Conservation (phyloP, 2,329 filamentous ascomycete genomes). For the Nigrograna mackinnonii region DNA sequence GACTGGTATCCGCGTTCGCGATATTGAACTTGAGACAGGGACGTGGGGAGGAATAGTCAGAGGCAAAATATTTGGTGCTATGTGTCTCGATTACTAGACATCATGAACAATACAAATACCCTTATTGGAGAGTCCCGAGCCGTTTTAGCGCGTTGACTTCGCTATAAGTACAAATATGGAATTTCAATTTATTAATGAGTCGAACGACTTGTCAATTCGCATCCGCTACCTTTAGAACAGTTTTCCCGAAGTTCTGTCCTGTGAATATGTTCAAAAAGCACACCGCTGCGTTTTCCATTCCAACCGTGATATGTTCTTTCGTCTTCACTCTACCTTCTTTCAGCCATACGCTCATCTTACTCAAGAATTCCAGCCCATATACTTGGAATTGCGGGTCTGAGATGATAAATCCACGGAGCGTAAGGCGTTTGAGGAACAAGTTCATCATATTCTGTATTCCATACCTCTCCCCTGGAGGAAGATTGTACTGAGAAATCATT, state of each 20-base stretch:
- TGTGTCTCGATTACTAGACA: too few species aligned
- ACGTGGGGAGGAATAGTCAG: too few species aligned
- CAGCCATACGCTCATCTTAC: conserved; percentile 73
- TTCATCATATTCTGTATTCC: conserved; percentile 65
- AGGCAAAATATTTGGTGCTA: too few species aligned
- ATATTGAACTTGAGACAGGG: too few species aligned
- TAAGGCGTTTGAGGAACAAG: conserved; percentile 67
- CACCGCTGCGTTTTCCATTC: conserved; percentile 73
- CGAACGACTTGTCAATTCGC: conserved; percentile 10
- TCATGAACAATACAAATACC: too few species aligned
- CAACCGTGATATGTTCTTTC: conserved; percentile 66
- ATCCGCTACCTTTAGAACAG: conserved; percentile 66
- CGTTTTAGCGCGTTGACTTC: too few species aligned
- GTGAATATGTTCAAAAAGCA: conserved; percentile 72
- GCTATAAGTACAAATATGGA: too few species aligned
- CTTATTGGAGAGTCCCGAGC: too few species aligned
- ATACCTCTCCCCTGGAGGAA: conserved; percentile 56
- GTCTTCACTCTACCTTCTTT: conserved; percentile 75
- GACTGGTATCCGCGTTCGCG: too few species aligned
- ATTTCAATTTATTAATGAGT: too few species aligned
- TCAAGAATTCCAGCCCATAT: conserved; percentile 69
- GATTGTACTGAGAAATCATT: conserved; percentile 77
- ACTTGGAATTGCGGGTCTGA: conserved; percentile 62
- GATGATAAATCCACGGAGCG: conserved; percentile 75
- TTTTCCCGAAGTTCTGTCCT: conserved; percentile 83